Percentiles rank a stretch among this genome's conserved stretches.
Evolutionary conservation across 495 filamentous ascomycete genomes (phyloP).

Genomic region (Aspergillus biplanus): DNA sequence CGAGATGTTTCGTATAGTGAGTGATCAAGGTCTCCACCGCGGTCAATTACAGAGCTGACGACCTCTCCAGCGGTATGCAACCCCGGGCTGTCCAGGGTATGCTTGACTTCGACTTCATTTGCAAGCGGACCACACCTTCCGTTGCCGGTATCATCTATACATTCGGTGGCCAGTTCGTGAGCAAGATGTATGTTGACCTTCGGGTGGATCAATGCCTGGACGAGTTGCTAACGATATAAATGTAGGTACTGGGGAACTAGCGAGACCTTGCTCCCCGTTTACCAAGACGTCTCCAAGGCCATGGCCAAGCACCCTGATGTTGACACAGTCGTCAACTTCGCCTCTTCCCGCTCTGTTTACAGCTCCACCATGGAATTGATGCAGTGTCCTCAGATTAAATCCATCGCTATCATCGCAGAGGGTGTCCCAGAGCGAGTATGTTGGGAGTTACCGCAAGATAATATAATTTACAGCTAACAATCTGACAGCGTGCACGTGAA

Average conservation of each 20-base stretch:
- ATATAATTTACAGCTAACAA: constrained; percentile 27
- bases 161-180: constrained; percentile 99
- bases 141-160: constrained; percentile 99
- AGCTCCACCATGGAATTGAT: constrained; percentile 97
- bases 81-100: constrained; percentile 98
- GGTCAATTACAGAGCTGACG: constrained; percentile 23
- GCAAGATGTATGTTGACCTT: constrained; percentile 78
- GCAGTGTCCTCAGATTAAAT: constrained; percentile 95
- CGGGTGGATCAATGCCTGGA: background rate
- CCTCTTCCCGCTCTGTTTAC: constrained; percentile 97
- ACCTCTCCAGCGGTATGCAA: constrained; percentile 76
- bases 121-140: constrained; percentile 94
- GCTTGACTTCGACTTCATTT: constrained; percentile 99
- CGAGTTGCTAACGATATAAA: constrained; percentile 2
- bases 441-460: constrained; percentile 19
- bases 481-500: constrained; percentile 83
- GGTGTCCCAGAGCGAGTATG: constrained; percentile 96
- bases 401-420: constrained; percentile 98
- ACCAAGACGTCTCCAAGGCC: constrained; percentile 92
- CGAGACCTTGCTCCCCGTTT: constrained; percentile 97
- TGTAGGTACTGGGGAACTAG: constrained; percentile 95
- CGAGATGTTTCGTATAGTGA: constrained; percentile 98
- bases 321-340: constrained; percentile 98
- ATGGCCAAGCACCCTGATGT: constrained; percentile 97
- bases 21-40: constrained; percentile 27